Base-by-base conservation (phyloP, 306 rosid species). In the Ormosia emarginata region DNA sequence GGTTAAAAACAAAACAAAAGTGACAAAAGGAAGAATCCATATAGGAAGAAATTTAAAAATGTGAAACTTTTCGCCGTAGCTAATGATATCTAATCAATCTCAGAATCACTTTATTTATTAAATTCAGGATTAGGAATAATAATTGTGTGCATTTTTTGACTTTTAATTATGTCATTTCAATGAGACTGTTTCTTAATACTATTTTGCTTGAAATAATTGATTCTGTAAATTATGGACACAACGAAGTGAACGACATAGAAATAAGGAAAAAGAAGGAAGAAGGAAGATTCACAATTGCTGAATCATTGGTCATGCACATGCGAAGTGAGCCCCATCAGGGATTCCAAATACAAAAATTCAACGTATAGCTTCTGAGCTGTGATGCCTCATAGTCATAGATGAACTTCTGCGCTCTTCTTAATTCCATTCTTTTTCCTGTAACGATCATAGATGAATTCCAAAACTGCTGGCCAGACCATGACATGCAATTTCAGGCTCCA, bases 271-370 rank as follows among this genome's bases (percentile, higher is more conserved):
- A 2, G 70, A 78, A 72, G 49, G 29, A 47, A 18, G 74, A 17
- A 79, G 87, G 82, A 80, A 84, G 87, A 57, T 80, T 80, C 64
- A 69, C 8, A 40, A 63, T 4, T 29, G 78, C 17, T 43, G 18
- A 71, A 59, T 71, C 53, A 41, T 74, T 40, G 18, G 40, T 12
- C 5, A 61, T 30, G 69, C 65, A 75, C 79, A 76, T 76, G 87
- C 50, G 2, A 75, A 75, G 56, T 67, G 58, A 55, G 37, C 13
- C 65, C 66, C 62, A 65, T 72, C 5, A 11, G n/a, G 34, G 37
- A 30, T 64, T 71, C 47, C 47, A 50, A 24, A 72, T 2, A 30
- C 36, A 32, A 13, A 30, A 65, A 46, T 65, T 72, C 36, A 43
- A 40, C 41, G 14, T 18, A 41, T 10, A 36, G 65, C 63, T 50